phyloP scores from a whole-genome alignment of 306 rosid species.

The Rosa chinensis region DNA sequence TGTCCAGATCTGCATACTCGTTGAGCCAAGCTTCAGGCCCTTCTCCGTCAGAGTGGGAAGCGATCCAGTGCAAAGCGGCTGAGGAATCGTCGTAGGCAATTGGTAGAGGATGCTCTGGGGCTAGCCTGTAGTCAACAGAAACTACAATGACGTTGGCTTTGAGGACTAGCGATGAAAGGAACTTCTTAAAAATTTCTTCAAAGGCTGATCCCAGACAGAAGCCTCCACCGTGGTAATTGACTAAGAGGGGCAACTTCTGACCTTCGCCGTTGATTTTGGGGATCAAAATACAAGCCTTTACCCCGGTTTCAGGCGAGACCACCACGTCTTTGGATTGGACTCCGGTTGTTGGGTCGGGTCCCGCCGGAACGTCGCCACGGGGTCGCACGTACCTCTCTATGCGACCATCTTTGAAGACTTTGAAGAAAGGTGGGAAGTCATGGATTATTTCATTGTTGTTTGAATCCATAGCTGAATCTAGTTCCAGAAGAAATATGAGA shows the following conservation, averaged over 20 bases:
- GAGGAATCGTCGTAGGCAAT: slow-evolving; percentile 28
- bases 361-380: background rate
- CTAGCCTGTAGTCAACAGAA: slow-evolving; percentile 24
- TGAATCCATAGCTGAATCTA: slow-evolving; percentile 3
- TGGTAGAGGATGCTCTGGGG: slow-evolving; percentile 28
- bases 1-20: background rate
- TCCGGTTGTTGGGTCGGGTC: background rate
- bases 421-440: slow-evolving; percentile 9
- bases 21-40: slow-evolving; percentile 1
- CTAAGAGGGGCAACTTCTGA: slow-evolving; percentile 35
- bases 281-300: slow-evolving; percentile 1
- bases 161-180: slow-evolving; percentile 22
- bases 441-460: background rate
- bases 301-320: background rate
- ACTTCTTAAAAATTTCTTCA: slow-evolving; percentile 12
- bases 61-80: background rate
- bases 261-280: background rate
- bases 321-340: slow-evolving; percentile 11
- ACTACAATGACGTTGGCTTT: slow-evolving; percentile 33
- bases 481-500: background rate
- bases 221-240: slow-evolving; percentile 48
- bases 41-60: background rate
- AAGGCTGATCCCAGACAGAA: slow-evolving; percentile 42
- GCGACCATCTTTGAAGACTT: slow-evolving; percentile 13
- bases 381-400: background rate